Conservation (phyloP, 1,139 yeast genomes). For the Lodderomyces oxycetoniae region DNA sequence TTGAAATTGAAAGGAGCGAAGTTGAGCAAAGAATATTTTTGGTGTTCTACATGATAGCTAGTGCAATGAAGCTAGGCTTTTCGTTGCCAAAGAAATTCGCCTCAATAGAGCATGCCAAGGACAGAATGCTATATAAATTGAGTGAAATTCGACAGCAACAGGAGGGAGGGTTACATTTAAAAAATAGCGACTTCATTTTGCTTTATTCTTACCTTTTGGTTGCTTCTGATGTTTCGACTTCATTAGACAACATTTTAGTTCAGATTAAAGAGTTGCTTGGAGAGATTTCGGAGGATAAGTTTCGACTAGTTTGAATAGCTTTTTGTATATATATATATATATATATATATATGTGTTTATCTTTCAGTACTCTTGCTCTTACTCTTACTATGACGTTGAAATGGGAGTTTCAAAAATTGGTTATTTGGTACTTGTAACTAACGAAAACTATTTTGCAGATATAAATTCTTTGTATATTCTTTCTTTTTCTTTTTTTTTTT, state of each 20-base stretch:
- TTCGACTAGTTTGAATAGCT: conserved; percentile 27
- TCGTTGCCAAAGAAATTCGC: conserved; percentile 78
- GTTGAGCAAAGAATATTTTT: conserved; percentile 68
- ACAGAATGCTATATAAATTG: conserved; percentile 60
- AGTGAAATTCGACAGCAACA: conserved; percentile 43
- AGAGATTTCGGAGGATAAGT: conserved; percentile 52
- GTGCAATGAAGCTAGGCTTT: conserved; percentile 69
- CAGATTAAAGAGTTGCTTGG: conserved; percentile 60
- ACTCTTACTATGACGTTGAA: no score
- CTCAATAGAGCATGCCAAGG: conserved; percentile 71
- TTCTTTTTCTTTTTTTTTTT: no score
- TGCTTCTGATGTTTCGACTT: conserved; percentile 61
- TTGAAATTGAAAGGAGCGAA: conserved; percentile 59
- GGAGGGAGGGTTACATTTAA: conserved; percentile 22
- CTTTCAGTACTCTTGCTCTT: no score
- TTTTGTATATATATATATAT: neutral
- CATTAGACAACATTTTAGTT: conserved; percentile 53
- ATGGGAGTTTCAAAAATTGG: no score
- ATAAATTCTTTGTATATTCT: no score
- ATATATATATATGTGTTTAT: no score
- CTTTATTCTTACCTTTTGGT: conserved; percentile 72
- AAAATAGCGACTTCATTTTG: conserved; percentile 67
- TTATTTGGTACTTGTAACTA: no score
- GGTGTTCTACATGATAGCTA: conserved; percentile 72
- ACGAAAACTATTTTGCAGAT: no score